phyloP scores from a whole-genome alignment of 2,329 filamentous ascomycete species.

The Escovopsis weberi region DNA sequence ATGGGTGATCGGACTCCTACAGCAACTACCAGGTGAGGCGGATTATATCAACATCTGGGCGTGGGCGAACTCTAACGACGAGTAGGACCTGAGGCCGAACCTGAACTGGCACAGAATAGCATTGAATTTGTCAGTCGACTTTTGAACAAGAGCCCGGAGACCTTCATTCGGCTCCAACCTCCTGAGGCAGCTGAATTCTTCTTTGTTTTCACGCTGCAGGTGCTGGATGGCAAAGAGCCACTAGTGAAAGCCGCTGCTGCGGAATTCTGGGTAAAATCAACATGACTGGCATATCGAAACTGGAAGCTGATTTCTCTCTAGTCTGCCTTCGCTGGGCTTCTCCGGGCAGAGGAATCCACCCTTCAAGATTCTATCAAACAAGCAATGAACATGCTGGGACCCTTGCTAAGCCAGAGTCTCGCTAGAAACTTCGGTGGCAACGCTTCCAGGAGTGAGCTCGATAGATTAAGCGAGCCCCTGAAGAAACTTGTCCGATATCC shows the following conservation, averaged over 20 bases:
- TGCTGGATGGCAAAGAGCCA: constrained; percentile 56
- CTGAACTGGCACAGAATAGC: constrained; percentile 58
- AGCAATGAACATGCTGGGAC: constrained; percentile 45
- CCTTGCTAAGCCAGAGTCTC: constrained; percentile 42
- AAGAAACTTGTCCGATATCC: constrained; percentile 51
- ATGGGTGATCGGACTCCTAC: constrained; percentile 49
- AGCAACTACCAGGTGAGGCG: constrained; percentile 41
- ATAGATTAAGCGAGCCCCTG: constrained; percentile 54
- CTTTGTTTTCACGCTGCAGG: constrained; percentile 57
- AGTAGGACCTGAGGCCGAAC: constrained; percentile 52
- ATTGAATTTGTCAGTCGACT: constrained; percentile 58
- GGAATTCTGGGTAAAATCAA: constrained; percentile 53
- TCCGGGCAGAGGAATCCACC: constrained; percentile 27
- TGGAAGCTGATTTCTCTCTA: constrained; percentile 13
- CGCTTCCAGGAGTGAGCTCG: constrained; percentile 56
- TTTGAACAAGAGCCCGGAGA: constrained; percentile 43
- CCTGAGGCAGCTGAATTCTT: constrained; percentile 46
- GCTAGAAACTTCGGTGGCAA: constrained; percentile 53
- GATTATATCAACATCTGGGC: background rate
- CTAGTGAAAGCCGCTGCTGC: constrained; percentile 61
- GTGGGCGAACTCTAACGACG: constrained; percentile 6
- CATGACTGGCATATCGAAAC: background rate
- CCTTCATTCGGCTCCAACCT: constrained; percentile 45
- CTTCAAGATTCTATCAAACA: constrained; percentile 29
- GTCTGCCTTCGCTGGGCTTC: constrained; percentile 38